Percentiles rank a stretch among this genome's conserved stretches.
Conservation (phyloP, 352 stramenopile species). For the Pilasporangium apinafurcum region DNA sequence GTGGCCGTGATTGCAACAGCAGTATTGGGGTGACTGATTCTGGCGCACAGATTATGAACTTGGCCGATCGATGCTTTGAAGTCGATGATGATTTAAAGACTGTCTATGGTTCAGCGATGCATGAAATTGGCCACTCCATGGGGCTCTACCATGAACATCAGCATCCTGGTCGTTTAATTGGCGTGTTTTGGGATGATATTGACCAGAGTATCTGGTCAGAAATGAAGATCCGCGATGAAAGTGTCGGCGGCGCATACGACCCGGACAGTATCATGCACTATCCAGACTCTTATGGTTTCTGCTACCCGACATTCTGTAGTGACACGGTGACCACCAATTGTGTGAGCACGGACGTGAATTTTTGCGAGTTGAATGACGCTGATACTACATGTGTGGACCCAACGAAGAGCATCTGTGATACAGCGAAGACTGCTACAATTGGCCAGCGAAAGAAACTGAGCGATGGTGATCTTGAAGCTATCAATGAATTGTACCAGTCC, state of each 20-base stretch:
- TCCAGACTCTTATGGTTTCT: conserved; percentile 69
- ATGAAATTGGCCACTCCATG: conserved; percentile 75
- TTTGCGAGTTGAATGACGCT: conserved; percentile 74
- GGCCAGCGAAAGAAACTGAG: conserved; percentile 60
- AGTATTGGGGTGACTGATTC: conserved; percentile 67
- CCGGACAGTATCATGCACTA: conserved; percentile 78
- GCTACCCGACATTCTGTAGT: conserved; percentile 50
- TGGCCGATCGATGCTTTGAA: conserved; percentile 72
- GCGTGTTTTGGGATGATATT: conserved; percentile 71
- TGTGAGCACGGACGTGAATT: conserved; percentile 39
- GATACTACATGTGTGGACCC: conserved; percentile 47
- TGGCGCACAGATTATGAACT: conserved; percentile 61
- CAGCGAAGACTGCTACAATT: conserved; percentile 40
- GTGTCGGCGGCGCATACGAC: conserved; percentile 64
- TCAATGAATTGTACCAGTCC: conserved; percentile 37
- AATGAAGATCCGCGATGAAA: conserved; percentile 62
- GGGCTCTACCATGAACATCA: conserved; percentile 82
- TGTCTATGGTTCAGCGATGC: conserved; percentile 70
- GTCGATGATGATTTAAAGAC: conserved; percentile 67
- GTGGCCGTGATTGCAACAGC: conserved; percentile 69
- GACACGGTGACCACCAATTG: conserved; percentile 33
- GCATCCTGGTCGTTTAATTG: conserved; percentile 58
- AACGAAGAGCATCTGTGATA: conserved; percentile 48
- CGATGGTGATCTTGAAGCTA: conserved; percentile 29
- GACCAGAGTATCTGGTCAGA: conserved; percentile 67